Evolutionary conservation across 139 green algal species (phyloP).

Genomic region (Tetratostichococcus sp.): DNA sequence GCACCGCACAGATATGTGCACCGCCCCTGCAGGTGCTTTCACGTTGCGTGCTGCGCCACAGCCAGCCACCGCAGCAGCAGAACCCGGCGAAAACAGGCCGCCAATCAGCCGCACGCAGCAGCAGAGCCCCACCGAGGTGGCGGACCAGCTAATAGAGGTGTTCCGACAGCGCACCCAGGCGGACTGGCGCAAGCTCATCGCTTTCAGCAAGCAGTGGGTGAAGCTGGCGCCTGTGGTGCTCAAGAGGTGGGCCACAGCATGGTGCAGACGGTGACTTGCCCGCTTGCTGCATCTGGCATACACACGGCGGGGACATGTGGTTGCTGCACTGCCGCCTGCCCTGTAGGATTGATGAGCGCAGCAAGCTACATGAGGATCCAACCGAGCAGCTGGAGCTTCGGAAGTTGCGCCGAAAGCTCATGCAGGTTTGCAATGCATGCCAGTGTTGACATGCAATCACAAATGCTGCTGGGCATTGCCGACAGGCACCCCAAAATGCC

Average conservation of each 20-base stretch:
- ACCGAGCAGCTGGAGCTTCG: conserved; percentile 27
- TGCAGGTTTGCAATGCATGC: background rate
- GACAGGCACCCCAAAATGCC: no score
- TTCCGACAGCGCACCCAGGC: conserved; percentile 36
- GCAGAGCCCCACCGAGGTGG: conserved; percentile 29
- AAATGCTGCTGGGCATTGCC: no score
- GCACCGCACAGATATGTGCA: background rate
- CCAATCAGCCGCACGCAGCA: background rate
- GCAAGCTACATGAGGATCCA: background rate
- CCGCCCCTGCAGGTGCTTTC: background rate
- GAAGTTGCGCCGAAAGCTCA: conserved; percentile 26
- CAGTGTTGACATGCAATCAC: no score
- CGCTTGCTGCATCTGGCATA: background rate
- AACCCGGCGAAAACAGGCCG: background rate
- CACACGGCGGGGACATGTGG: no score
- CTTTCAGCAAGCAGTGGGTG: conserved; percentile 54
- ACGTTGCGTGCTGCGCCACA: no score
- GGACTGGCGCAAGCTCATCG: conserved; percentile 65
- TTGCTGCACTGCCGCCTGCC: no score
- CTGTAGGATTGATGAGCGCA: conserved; percentile 36
- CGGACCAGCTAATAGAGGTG: conserved; percentile 61
- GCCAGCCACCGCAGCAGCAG: no score
- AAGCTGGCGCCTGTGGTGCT: conserved; percentile 35
- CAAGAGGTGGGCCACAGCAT: conserved; percentile 14
- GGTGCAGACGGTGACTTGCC: background rate